Evolutionary conservation across 371 early-diverging fungal genomes (phyloP), one percentile per base, ranked within the genome.

Genomic region (Rhizomucor pusillus): DNA sequence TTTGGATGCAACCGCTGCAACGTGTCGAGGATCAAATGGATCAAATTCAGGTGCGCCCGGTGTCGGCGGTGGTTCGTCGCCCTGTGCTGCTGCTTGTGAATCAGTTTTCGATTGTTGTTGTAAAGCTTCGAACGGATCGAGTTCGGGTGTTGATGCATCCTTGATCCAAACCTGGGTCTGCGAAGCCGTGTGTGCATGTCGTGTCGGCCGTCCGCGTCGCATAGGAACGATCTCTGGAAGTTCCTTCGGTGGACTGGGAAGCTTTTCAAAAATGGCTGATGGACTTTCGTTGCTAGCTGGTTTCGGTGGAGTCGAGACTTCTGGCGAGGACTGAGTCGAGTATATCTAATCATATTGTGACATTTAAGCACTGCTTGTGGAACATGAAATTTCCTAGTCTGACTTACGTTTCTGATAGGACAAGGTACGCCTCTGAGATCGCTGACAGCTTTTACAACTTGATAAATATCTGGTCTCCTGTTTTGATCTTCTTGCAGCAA

Each of bases 401-500:
- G 11, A 22, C 71, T 62, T 73, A 80, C 81, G 50, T 84, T 79
- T 33, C 77, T 62, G 44, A 85, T 79, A 18, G 85, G 85, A 55
- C 90, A 92, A 3, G 81, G 77, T 1, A 86, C 68, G 6, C 84
- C 81, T 43, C 89, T 74, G 55, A 93, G 50, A 0, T 73, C 57
- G 52, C 89, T 90, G 1, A 90, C 86, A 14, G 70, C 57, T 11
- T 71, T 66, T 54, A 84, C 80, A 16, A 91, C 81, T 60, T 91
- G 88, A 60, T 86, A 90, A 19, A 95, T 89, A 51, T 84, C 88
- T 13, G 88, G 86, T 37, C 95, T 76, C 14, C 76, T 65, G 19
- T 64, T 62, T 16, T 90, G 89, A 56, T 93, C 88, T 35, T 87
- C 91, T 47, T 83, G 78, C 41, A 95, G 75, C 74, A 92, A 81